phyloP scores from a whole-genome alignment of 1,139 yeast species.

The Suhomyces anneliseae region DNA sequence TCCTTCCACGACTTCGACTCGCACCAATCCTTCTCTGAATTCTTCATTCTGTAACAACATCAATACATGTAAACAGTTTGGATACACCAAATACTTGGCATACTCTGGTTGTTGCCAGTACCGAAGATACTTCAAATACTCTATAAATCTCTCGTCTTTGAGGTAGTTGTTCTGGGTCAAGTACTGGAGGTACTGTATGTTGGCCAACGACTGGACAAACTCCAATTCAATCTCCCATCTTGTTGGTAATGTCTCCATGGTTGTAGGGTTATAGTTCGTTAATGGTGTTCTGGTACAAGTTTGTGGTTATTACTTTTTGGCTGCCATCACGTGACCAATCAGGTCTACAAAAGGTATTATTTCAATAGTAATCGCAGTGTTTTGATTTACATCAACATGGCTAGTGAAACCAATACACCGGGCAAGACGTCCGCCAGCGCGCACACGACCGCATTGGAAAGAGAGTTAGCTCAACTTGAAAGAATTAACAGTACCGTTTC shows the following conservation, averaged over 20 bases:
- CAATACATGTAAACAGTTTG: slow-evolving; percentile 68
- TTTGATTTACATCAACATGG: slow-evolving; percentile 2
- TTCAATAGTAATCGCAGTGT: not conserved
- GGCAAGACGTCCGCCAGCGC: not conserved
- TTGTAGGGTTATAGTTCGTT: not conserved
- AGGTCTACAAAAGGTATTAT: not conserved
- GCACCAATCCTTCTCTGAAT: slow-evolving; percentile 54
- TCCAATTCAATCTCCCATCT: slow-evolving; percentile 83
- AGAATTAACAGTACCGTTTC: slow-evolving; percentile 34
- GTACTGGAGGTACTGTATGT: slow-evolving; percentile 71
- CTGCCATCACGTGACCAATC: not conserved
- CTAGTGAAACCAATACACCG: slow-evolving; percentile 7
- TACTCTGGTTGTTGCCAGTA: slow-evolving; percentile 75
- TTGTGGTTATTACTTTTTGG: not conserved
- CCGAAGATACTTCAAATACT: slow-evolving; percentile 64
- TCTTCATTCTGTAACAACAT: slow-evolving; percentile 57
- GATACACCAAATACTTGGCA: slow-evolving; percentile 66
- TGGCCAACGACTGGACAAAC: slow-evolving; percentile 80
- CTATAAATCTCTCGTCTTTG: slow-evolving; percentile 58
- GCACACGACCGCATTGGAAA: slow-evolving; percentile 20
- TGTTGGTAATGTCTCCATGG: slow-evolving; percentile 47
- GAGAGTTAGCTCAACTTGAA: slow-evolving; percentile 38
- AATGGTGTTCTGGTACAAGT: not conserved
- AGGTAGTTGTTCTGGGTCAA: slow-evolving; percentile 73
- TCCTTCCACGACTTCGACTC: slow-evolving; percentile 57